phyloP scores from a whole-genome alignment of 2,329 filamentous ascomycete genomes.

The Ophiocordyceps robertsii region DNA sequence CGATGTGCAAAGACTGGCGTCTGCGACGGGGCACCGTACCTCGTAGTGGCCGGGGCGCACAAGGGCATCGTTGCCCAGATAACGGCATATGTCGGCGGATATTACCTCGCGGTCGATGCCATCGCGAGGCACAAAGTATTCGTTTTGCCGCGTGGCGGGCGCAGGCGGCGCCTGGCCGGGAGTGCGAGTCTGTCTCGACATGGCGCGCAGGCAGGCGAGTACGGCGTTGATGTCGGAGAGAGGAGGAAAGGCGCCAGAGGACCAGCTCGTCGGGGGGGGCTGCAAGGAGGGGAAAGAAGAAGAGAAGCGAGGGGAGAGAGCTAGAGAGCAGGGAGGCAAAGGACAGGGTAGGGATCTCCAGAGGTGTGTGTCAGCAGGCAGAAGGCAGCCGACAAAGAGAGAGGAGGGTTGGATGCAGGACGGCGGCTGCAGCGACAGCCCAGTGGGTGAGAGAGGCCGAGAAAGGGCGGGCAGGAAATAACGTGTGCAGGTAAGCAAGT shows the following conservation, averaged over 20 bases:
- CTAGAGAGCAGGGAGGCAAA: neutral
- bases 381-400: neutral
- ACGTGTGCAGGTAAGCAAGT: too few relatives aligned
- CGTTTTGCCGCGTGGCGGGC: slow-evolving; percentile 46
- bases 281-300: slow-evolving; percentile 5
- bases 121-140: slow-evolving; percentile 69
- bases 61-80: slow-evolving; percentile 69
- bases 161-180: slow-evolving; percentile 18
- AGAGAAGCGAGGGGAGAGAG: slow-evolving; percentile 3
- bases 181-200: slow-evolving; percentile 26
- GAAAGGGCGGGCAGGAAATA: too few relatives aligned
- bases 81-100: slow-evolving; percentile 73
- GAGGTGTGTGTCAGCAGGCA: neutral
- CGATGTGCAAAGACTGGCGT: neutral
- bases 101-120: slow-evolving; percentile 77
- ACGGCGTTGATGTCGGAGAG: slow-evolving; percentile 2
- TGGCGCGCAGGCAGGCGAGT: slow-evolving; percentile 12
- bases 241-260: slow-evolving; percentile 4
- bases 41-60: slow-evolving; percentile 63
- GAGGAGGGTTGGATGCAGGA: too few relatives aligned
- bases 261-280: slow-evolving; percentile 6
- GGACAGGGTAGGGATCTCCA: neutral
- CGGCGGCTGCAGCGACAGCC: too few relatives aligned
- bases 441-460: too few relatives aligned
- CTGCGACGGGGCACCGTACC: slow-evolving; percentile 30